A percentile compares a stretch with the other conserved stretches of the same genome.
Evolutionary conservation across 176 grass and related monocot genomes (phyloP).

Genomic region (Saccharum spontaneum): DNA sequence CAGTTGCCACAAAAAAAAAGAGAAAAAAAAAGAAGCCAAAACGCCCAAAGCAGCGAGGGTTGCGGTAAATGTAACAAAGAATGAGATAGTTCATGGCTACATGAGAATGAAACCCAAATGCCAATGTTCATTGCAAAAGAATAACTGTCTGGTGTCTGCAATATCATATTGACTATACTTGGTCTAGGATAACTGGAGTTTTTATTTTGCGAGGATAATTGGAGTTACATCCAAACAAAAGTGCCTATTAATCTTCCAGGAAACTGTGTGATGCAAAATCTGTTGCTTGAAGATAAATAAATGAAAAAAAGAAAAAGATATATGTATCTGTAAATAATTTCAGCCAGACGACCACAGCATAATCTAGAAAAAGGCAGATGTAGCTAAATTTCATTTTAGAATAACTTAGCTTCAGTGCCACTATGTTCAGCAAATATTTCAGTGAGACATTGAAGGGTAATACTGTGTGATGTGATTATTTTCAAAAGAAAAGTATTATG

Average conservation of each 20-base stretch:
- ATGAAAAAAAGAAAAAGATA: not conserved
- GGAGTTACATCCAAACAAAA: not conserved
- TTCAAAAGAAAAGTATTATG: not conserved
- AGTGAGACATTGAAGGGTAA: not conserved
- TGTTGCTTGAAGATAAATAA: not conserved
- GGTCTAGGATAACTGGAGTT: not conserved
- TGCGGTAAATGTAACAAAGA: slow-evolving; percentile 5
- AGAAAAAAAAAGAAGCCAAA: not conserved
- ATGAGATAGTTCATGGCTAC: not conserved
- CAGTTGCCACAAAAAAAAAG: too few species aligned
- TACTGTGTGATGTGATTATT: not conserved
- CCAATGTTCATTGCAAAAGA: not conserved
- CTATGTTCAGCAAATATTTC: not conserved
- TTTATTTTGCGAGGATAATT: not conserved
- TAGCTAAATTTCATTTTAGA: not conserved
- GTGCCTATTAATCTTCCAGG: not conserved
- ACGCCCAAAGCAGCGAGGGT: not conserved
- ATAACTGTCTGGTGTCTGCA: not conserved
- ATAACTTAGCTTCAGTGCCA: not conserved
- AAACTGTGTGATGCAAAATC: not conserved
- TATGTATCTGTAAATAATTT: not conserved
- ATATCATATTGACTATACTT: slow-evolving; percentile 1
- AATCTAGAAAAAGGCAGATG: not conserved
- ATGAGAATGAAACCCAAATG: slow-evolving; percentile 17
- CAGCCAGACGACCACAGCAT: not conserved